Evolutionary conservation across 495 filamentous ascomycete species (phyloP).

Genomic region (Mytilinidion resinicola): DNA sequence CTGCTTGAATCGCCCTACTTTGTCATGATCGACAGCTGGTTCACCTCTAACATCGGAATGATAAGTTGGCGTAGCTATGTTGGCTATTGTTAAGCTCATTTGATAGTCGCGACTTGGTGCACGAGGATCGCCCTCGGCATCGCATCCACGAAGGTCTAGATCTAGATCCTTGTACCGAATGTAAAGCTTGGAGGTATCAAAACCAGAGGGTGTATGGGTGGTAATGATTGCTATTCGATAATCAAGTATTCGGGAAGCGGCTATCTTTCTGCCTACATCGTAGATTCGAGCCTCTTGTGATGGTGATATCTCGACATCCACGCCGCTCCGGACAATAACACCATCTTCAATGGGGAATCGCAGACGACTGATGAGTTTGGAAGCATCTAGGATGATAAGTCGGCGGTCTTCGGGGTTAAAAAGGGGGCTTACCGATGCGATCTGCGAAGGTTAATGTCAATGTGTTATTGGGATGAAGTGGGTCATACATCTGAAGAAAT

Average conservation of each 20-base stretch:
- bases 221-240: conserved; percentile 4
- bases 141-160: conserved; percentile 3
- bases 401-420: neutral
- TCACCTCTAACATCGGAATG: conserved; percentile 4
- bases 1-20: conserved; percentile 5
- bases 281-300: conserved; percentile 3
- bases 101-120: neutral
- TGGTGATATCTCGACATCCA: neutral
- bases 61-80: conserved; percentile 11
- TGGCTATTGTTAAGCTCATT: conserved; percentile 2
- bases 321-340: neutral
- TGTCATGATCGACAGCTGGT: conserved; percentile 4
- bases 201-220: neutral
- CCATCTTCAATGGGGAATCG: conserved; percentile 15
- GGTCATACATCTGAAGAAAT: conserved; percentile 1
- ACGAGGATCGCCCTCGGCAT: neutral
- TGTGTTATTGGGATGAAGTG: conserved; percentile 7
- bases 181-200: conserved; percentile 9
- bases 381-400: neutral
- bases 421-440: neutral
- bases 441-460: neutral
- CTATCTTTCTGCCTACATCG: conserved; percentile 2
- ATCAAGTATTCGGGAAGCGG: neutral
- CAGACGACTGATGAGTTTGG: conserved; percentile 4
- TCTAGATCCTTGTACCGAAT: conserved; percentile 11